Conservation (phyloP, 345 rosid species). For the Gossypium raimondii region DNA sequence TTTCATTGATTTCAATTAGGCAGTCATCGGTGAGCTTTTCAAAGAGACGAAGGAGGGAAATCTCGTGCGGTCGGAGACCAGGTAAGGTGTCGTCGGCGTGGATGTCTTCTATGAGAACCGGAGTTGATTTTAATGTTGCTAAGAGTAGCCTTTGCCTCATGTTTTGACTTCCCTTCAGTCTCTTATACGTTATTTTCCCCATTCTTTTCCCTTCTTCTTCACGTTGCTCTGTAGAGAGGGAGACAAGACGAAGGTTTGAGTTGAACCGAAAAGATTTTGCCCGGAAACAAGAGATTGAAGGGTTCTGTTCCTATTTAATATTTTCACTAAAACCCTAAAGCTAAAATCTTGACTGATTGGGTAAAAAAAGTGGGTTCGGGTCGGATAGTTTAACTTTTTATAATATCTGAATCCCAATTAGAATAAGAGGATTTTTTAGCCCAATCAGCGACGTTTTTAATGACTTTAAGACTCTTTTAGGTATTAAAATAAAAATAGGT, state of each 20-base stretch:
- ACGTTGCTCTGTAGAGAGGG: background rate
- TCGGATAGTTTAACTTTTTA: too few relatives aligned
- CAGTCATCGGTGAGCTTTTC: conserved; percentile 72
- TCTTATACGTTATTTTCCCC: conserved; percentile 63
- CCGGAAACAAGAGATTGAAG: background rate
- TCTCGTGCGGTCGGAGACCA: conserved; percentile 73
- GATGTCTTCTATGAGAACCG: conserved; percentile 60
- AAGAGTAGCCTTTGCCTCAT: conserved; percentile 71
- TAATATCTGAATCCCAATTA: too few relatives aligned
- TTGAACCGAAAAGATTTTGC: background rate
- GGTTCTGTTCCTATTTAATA: too few relatives aligned
- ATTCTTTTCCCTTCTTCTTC: conserved; percentile 24
- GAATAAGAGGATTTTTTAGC: too few relatives aligned
- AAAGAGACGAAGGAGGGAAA: conserved; percentile 75
- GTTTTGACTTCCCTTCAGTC: conserved; percentile 67
- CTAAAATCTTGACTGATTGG: background rate
- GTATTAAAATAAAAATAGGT: too few relatives aligned
- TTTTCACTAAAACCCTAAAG: background rate
- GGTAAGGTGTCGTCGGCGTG: conserved; percentile 63
- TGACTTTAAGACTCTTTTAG: too few relatives aligned
- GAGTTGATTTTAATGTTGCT: conserved; percentile 60
- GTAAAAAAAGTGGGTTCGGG: background rate
- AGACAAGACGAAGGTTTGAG: background rate
- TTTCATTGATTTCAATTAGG: conserved; percentile 60
- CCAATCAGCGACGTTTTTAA: too few relatives aligned